Conservation (phyloP, 352 stramenopile species). For the Thraustotheca clavata region DNA sequence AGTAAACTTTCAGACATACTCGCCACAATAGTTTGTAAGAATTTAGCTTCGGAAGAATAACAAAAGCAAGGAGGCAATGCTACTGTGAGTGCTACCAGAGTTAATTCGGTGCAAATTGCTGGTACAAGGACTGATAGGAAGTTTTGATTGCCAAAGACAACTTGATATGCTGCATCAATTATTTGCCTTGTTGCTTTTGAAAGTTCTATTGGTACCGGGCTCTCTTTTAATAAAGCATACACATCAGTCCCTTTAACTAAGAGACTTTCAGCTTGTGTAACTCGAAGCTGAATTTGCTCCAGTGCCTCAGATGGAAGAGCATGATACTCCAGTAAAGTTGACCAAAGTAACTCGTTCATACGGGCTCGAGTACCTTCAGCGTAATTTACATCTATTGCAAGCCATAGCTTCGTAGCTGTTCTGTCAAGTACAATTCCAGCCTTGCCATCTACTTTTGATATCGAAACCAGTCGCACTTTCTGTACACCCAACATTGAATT, state of each 20-base stretch:
- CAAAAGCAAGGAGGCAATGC: background rate
- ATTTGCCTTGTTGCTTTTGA: background rate
- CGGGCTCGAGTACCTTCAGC: constrained; percentile 36
- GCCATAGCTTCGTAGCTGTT: constrained; percentile 29
- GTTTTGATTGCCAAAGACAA: constrained; percentile 9
- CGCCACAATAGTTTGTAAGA: constrained; percentile 35
- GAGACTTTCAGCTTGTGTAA: background rate
- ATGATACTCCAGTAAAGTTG: constrained; percentile 32
- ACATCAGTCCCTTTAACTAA: background rate
- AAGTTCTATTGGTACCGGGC: too few species aligned
- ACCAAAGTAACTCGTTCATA: constrained; percentile 34
- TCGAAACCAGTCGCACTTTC: constrained; percentile 49
- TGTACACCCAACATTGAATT: constrained; percentile 34
- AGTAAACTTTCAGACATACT: constrained; percentile 31
- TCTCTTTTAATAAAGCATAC: too few species aligned
- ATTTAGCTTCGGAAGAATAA: constrained; percentile 30
- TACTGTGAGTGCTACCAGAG: background rate
- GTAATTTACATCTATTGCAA: constrained; percentile 21
- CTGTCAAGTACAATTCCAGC: constrained; percentile 50
- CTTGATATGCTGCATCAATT: constrained; percentile 1
- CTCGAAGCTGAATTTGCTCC: background rate
- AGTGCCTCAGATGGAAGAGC: background rate
- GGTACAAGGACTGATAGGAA: background rate
- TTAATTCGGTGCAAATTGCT: background rate
- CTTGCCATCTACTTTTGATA: constrained; percentile 39